A percentile compares a stretch with the other conserved stretches of the same genome.
Evolutionary conservation across 75 land plant genomes (phyloP).

Genomic region (Selaginella tamariscina): DNA sequence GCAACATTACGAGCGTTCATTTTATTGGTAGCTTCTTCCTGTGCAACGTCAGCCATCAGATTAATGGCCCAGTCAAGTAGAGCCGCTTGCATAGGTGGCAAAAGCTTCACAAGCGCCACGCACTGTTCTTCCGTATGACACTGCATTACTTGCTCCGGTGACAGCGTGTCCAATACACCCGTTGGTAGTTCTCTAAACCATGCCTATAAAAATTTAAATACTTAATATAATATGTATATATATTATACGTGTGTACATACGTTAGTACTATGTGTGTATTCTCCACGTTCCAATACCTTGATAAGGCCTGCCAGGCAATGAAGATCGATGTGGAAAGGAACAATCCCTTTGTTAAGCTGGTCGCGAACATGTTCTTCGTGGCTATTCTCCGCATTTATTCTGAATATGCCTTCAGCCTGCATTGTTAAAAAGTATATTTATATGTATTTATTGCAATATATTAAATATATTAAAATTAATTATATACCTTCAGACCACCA

Average conservation of each 20-base stretch:
- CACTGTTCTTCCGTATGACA: slow-evolving; percentile 77
- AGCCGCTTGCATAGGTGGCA: slow-evolving; percentile 71
- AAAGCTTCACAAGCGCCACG: slow-evolving; percentile 53
- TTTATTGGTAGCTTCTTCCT: slow-evolving; percentile 79
- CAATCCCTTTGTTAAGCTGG: slow-evolving; percentile 83
- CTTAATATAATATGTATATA: too few species aligned
- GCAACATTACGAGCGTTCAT: slow-evolving; percentile 98
- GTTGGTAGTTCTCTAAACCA: slow-evolving; percentile 91
- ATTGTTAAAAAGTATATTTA: slow-evolving; percentile 11
- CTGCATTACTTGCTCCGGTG: slow-evolving; percentile 82
- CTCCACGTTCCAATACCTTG: too few species aligned
- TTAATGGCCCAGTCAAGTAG: slow-evolving; percentile 84
- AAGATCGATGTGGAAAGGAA: slow-evolving; percentile 81
- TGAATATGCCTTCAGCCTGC: slow-evolving; percentile 92
- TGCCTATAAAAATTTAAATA: slow-evolving; percentile 51
- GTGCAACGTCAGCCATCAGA: slow-evolving; percentile 95
- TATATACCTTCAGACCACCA: slow-evolving; percentile 79
- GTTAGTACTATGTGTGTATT: too few species aligned
- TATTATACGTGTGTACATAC: too few species aligned
- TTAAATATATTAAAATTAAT: neutral
- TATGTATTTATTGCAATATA: neutral
- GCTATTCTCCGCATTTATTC: slow-evolving; percentile 89
- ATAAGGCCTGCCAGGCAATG: slow-evolving; percentile 95
- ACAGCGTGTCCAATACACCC: slow-evolving; percentile 73
- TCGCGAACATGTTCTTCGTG: slow-evolving; percentile 86